Conservation (phyloP, 495 filamentous ascomycete genomes). For the Tuber melanosporum region DNA sequence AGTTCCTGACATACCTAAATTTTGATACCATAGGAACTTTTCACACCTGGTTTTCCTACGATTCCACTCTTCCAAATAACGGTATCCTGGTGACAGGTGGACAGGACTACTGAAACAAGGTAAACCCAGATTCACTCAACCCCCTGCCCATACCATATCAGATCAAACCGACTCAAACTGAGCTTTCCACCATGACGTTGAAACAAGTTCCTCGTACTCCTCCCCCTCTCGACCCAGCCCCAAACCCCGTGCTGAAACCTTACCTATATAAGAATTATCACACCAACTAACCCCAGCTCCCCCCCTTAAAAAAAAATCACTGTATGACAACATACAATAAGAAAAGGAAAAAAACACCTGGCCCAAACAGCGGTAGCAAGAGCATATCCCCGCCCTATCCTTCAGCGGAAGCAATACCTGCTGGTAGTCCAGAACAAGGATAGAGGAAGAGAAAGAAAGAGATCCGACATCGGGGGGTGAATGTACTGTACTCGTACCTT, state of each 20-base stretch:
- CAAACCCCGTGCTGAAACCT: not conserved
- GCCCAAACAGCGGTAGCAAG: not conserved
- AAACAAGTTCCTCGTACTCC: not conserved
- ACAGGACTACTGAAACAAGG: not conserved
- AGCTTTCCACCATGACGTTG: not conserved
- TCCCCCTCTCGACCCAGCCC: not conserved
- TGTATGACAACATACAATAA: no score
- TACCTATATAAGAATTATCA: not conserved
- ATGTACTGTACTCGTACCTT: not conserved
- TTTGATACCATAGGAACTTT: not conserved
- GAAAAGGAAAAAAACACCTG: not conserved
- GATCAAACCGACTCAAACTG: not conserved
- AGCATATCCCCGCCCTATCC: not conserved
- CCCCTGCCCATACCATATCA: not conserved
- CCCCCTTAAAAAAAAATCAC: not conserved
- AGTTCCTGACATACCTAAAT: not conserved
- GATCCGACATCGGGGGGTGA: not conserved
- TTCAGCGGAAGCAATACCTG: not conserved
- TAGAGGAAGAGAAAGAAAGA: not conserved
- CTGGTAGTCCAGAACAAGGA: not conserved
- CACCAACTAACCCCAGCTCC: no score
- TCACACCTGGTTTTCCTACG: not conserved
- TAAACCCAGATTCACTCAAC: not conserved
- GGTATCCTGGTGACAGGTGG: not conserved
- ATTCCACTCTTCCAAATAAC: not conserved